Base-by-base conservation (phyloP, 2,329 filamentous ascomycete species). In the Alternaria arbusti region DNA sequence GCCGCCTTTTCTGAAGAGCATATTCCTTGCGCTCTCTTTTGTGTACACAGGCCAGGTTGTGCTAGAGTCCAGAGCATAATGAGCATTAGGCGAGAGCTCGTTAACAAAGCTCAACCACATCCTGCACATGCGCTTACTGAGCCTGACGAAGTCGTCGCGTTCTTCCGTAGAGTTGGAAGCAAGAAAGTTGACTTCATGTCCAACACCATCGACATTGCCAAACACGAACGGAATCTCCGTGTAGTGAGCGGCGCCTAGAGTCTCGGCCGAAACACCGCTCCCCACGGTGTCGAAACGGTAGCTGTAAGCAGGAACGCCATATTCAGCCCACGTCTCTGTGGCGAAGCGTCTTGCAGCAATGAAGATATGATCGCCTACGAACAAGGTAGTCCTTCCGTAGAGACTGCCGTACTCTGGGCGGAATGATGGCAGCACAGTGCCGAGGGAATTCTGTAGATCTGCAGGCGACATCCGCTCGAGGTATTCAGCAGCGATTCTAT, bases 81-180 rank as follows among this genome's bases (percentile, higher is more conserved):
- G 32, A 28, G 40, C 49, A 40, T 60, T 60, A 8, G 57, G 57
- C 25, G 57, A 56, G 15, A 46, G 50, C 32, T 54, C 51, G n/a
- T 55, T 60, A 2, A 43, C 51, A 23, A 60, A 60, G 23, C 51
- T 60, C 22, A 60, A 11, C 49, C 49, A 60, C 57, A 56, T 60
- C 12, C 36, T 32, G 36, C 36, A 56, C 57, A 60, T 60, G 15
- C 32, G 23, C 13, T 45, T 44, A 15, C 49, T 60, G 20, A 60
- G 30, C 15, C 23, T 8, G 3, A 40, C 3, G 4, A 25, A 20
- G 0, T 46, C 12, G 0, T 50, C 47, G 12, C 47, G n/a, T 50
- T n/a, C 15, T 12, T 15, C 6, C 9, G 47, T 32, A 3, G 20
- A 17, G n/a, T 50, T 30, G 11, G 47, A 50, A 15, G 47, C 26